These are phyloP conservation scores for Lepiota brunneoincarnata DNA, from an alignment of 768 basidiomycete species.

Conservation along the genomic window DNA sequence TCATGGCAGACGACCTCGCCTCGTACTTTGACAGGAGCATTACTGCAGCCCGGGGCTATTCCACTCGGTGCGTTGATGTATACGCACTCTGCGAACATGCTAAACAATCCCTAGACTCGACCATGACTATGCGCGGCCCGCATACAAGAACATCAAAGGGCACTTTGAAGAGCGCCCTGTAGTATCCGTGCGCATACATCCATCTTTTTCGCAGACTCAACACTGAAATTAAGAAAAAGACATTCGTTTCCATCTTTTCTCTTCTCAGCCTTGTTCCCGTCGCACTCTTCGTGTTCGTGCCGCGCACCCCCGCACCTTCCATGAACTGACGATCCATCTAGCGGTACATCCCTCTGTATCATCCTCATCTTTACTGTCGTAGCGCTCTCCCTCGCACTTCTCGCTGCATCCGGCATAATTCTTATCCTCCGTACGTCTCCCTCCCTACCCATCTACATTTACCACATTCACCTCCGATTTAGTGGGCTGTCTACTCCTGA, in stretches of 20 bases:
- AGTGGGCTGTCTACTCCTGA: not conserved
- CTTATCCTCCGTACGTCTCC: not conserved
- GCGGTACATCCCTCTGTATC: not conserved
- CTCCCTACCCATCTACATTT: not conserved
- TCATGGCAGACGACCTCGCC: not conserved
- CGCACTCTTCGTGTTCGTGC: slow-evolving; percentile 3
- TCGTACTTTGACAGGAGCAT: slow-evolving; percentile 3
- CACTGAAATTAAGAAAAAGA: not conserved
- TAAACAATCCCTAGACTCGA: slow-evolving; percentile 2
- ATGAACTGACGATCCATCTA: not conserved
- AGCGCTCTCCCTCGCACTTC: not conserved
- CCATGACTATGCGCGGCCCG: slow-evolving; percentile 6
- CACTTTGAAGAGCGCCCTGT: slow-evolving; percentile 8
- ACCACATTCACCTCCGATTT: not conserved
- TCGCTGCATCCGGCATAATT: not conserved
- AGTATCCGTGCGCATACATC: not conserved
- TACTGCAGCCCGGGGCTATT: slow-evolving; percentile 1
- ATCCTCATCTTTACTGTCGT: not conserved
- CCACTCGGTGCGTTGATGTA: not conserved
- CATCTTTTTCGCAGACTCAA: not conserved
- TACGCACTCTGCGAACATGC: not conserved
- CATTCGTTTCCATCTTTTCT: slow-evolving; percentile 9
- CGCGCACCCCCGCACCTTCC: too few species aligned
- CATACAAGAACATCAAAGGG: slow-evolving; percentile 3
- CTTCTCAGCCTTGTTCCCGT: slow-evolving; percentile 7